Percentiles rank a stretch among this genome's conserved stretches.
These are phyloP conservation scores for Acrodontium crateriforme DNA, from an alignment of 2,329 filamentous ascomycete genomes.

Conservation along the genomic window DNA sequence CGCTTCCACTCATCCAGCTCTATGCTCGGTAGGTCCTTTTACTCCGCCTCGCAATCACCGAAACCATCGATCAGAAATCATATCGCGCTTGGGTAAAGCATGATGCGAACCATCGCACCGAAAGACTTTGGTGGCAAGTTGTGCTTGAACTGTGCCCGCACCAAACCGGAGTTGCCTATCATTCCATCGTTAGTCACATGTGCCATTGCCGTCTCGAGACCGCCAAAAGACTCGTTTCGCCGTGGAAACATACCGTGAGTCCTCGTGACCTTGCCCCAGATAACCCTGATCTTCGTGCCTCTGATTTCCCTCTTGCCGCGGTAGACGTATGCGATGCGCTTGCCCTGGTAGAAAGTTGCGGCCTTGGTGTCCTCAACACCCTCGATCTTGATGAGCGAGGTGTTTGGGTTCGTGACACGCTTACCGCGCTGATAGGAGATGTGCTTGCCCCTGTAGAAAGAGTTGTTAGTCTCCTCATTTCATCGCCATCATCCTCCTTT, in stretches of 20 bases:
- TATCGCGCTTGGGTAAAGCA: constrained; percentile 29
- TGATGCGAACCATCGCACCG: constrained; percentile 43
- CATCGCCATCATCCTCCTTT: constrained; percentile 1
- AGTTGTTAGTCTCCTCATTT: constrained; percentile 1
- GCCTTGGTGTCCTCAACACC: constrained; percentile 83
- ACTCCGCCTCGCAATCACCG: no score
- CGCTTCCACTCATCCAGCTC: no score
- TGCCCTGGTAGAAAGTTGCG: constrained; percentile 97
- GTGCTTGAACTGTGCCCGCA: constrained; percentile 91
- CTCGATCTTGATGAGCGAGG: constrained; percentile 91
- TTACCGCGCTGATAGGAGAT: constrained; percentile 94
- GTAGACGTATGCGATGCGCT: constrained; percentile 99
- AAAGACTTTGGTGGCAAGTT: constrained; percentile 96
- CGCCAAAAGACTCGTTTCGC: no score
- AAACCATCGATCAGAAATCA: constrained; percentile 10
- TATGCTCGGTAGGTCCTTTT: no score
- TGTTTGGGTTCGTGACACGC: constrained; percentile 72
- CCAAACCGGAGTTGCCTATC: constrained; percentile 89
- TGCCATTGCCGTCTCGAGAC: background rate
- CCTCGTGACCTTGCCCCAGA: constrained; percentile 97
- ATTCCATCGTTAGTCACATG: background rate
- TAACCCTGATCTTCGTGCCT: constrained; percentile 94
- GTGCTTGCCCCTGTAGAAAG: constrained; percentile 70
- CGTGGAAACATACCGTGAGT: constrained; percentile 76
- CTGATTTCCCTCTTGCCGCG: constrained; percentile 87